phyloP scores from a whole-genome alignment of 2,329 filamentous ascomycete species.

The Tolypocladium pustulatum region DNA sequence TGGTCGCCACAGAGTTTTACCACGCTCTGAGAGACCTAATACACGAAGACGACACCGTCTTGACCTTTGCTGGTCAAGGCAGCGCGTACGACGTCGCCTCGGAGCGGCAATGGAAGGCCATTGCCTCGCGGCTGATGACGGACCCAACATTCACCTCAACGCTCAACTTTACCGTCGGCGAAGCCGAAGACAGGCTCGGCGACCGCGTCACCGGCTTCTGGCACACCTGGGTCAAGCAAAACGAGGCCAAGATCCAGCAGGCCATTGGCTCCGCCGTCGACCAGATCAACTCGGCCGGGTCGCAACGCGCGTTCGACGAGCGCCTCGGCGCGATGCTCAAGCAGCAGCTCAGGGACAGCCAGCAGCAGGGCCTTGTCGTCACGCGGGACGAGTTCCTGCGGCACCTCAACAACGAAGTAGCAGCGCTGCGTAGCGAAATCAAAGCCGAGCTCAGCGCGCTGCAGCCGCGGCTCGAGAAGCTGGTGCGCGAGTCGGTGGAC shows the following conservation, averaged over 20 bases:
- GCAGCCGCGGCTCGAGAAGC: constrained; percentile 20
- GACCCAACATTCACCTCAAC: constrained; percentile 18
- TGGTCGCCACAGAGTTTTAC: constrained; percentile 55
- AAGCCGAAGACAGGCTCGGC: constrained; percentile 15
- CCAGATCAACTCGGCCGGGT: constrained; percentile 22
- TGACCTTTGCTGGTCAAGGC: constrained; percentile 32
- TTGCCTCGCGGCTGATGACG: constrained; percentile 29
- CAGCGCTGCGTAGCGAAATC: constrained; percentile 26
- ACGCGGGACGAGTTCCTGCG: constrained; percentile 37
- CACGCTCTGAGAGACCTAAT: constrained; percentile 49
- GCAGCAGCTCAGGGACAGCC: constrained; percentile 21
- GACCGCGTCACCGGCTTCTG: constrained; percentile 29
- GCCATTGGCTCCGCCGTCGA: constrained; percentile 19
- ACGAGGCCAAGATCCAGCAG: constrained; percentile 27
- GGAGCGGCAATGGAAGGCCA: constrained; percentile 35
- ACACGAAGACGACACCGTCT: constrained; percentile 32
- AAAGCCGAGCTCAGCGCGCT: constrained; percentile 28
- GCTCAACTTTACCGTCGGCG: constrained; percentile 15
- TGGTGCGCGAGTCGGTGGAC: constrained; percentile 20
- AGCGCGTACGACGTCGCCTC: constrained; percentile 28
- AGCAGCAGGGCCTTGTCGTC: constrained; percentile 27
- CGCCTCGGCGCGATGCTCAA: constrained; percentile 25
- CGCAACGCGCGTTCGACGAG: constrained; percentile 22
- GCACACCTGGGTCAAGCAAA: constrained; percentile 41
- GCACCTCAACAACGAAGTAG: constrained; percentile 28